A percentile compares a stretch with the other conserved stretches of the same genome.
Evolutionary conservation across 2,329 filamentous ascomycete genomes (phyloP).

Genomic region (Claviceps arundinis): DNA sequence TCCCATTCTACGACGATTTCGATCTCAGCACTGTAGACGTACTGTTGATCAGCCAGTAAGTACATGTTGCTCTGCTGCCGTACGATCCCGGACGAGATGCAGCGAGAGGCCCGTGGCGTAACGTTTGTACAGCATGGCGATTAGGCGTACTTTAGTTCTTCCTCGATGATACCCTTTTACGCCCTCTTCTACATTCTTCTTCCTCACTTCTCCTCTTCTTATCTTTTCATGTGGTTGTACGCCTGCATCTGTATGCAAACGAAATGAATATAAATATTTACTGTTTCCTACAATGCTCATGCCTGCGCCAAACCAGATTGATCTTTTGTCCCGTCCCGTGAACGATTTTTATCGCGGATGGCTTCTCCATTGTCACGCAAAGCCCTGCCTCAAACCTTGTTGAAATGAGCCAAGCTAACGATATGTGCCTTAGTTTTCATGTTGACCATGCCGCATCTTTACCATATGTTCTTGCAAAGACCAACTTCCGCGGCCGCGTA

Average conservation of each 20-base stretch:
- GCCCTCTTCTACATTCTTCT: neutral
- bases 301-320: conserved; percentile 5
- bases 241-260: conserved; percentile 14
- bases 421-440: conserved; percentile 55
- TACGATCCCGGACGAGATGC: neutral
- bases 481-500: conserved; percentile 89
- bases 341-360: neutral
- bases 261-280: conserved; percentile 26
- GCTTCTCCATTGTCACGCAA: neutral
- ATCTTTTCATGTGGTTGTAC: conserved; percentile 9
- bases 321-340: neutral
- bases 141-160: neutral
- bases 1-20: conserved; percentile 98
- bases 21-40: conserved; percentile 95
- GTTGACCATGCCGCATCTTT: conserved; percentile 97
- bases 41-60: conserved; percentile 98
- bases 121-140: neutral
- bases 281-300: conserved; percentile 11
- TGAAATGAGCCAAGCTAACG: conserved; percentile 2
- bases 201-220: neutral
- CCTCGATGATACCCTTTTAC: neutral
- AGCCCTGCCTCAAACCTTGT: neutral
- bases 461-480: conserved; percentile 94
- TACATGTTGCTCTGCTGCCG: conserved; percentile 5
- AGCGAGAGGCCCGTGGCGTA: neutral